These are phyloP conservation scores for Calonectria hongkongensis DNA, from an alignment of 2,329 filamentous ascomycete genomes.

Conservation along the genomic window DNA sequence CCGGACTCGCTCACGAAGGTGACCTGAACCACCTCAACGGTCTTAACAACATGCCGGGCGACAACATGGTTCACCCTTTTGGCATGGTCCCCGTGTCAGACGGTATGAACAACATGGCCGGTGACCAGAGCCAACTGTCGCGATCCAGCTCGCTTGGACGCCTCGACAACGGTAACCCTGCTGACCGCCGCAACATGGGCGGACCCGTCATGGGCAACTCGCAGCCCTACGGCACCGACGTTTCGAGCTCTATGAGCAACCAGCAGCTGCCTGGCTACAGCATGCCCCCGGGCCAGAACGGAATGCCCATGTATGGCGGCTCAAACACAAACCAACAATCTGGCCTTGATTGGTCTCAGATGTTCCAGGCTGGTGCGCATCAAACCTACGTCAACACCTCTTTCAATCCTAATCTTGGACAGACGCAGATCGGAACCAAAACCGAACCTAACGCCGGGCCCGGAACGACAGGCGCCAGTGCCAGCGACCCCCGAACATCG, in stretches of 20 bases:
- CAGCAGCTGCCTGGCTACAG: conserved; percentile 79
- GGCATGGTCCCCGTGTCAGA: conserved; percentile 74
- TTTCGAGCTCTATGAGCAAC: conserved; percentile 78
- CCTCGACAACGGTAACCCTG: conserved; percentile 72
- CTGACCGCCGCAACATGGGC: conserved; percentile 74
- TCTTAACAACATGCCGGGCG: conserved; percentile 74
- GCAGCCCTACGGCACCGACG: conserved; percentile 75
- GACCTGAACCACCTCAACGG: conserved; percentile 77
- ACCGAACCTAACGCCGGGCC: conserved; percentile 76
- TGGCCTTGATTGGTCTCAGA: conserved; percentile 84
- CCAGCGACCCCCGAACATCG: conserved; percentile 68
- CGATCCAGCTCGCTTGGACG: conserved; percentile 77
- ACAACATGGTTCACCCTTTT: conserved; percentile 75
- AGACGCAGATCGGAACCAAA: conserved; percentile 82
- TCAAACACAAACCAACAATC: conserved; percentile 77
- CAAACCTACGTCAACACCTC: conserved; percentile 78
- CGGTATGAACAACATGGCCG: conserved; percentile 75
- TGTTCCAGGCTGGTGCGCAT: conserved; percentile 85
- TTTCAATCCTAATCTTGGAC: conserved; percentile 79
- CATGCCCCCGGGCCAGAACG: conserved; percentile 78
- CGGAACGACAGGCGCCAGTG: conserved; percentile 68
- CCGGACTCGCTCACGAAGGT: conserved; percentile 71
- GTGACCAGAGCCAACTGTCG: conserved; percentile 77
- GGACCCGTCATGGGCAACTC: conserved; percentile 71
- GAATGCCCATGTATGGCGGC: conserved; percentile 78